Base-by-base conservation (phyloP, 257 asterid species). In the Solanum medicagineum region DNA sequence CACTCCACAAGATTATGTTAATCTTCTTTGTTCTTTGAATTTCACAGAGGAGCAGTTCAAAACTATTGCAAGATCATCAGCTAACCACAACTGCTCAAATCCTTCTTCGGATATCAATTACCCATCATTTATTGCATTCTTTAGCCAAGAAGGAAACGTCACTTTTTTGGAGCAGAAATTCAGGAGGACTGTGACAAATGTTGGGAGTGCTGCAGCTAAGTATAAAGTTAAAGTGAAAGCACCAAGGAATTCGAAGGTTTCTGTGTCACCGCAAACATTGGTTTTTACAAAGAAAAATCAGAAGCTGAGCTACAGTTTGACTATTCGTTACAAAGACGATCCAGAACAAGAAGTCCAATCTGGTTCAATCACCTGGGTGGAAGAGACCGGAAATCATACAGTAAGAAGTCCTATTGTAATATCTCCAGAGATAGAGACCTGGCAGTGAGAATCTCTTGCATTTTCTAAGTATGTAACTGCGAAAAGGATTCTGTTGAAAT, bases 361-460 rank as follows among this genome's bases (percentile, higher is more conserved):
- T 85, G 95, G 94, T 29, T 89, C 92, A n/a, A 17, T 93, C 51
- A 87, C 86, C 49, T 92, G 92, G 95, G 77, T 85, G 74, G 91
- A 88, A 36, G 87, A 87, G 71, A 87, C 85, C 1, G 91, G 91
- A 10, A 88, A 80, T 73, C 88, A 86, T 85, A 82, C 66, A 1
- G 93, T 90, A 42, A 86, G 93, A 29, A 92, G 95, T 55, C 93
- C 95, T 7, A 88, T 91, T 24, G 92, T 90, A 20, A 84, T 89
- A 15, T 85, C 88, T 40, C 86, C 86, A 49, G 63, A 66, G 81
- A 32, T 84, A 56, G 65, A 51, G 55, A 54, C 15, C n/a, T 69
- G 85, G 85, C 29, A 77, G 45, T 16, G 83, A 77, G 29, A 1
- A 10, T 53, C 65, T 51, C 44, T 77, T 51, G 47, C 45, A 77